A percentile compares a stretch with the other conserved stretches of the same genome.
These are phyloP conservation scores for Haplographium delicatum DNA, from an alignment of 495 filamentous ascomycete genomes.

Conservation along the genomic window DNA sequence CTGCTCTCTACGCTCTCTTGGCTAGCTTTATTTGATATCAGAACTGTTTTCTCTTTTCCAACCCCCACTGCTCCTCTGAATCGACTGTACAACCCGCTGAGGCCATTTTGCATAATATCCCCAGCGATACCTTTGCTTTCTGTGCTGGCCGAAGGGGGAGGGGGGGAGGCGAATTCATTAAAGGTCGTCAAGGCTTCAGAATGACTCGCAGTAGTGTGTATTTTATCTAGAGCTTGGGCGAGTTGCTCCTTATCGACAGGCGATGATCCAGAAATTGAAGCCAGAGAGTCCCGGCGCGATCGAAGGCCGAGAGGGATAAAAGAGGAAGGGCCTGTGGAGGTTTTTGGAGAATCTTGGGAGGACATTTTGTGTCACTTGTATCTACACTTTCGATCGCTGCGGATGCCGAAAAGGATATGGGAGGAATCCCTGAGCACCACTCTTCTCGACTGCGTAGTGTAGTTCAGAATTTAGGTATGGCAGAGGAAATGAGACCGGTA, in stretches of 20 bases:
- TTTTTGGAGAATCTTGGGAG: slow-evolving; percentile 18
- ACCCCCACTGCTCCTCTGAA: slow-evolving; percentile 72
- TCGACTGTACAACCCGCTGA: slow-evolving; percentile 81
- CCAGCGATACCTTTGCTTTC: slow-evolving; percentile 65
- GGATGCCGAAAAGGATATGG: too few relatives aligned
- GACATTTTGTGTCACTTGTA: too few relatives aligned
- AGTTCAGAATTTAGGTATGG: too few relatives aligned
- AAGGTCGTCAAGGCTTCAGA: slow-evolving; percentile 79
- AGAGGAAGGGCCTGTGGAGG: slow-evolving; percentile 1
- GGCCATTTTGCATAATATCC: slow-evolving; percentile 70
- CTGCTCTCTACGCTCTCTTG: slow-evolving; percentile 17
- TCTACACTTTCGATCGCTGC: too few relatives aligned
- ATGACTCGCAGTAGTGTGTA: slow-evolving; percentile 76
- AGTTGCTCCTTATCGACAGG: slow-evolving; percentile 62
- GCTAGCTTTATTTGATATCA: slow-evolving; percentile 19
- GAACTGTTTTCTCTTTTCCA: slow-evolving; percentile 51
- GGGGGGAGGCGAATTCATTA: slow-evolving; percentile 72
- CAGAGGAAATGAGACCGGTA: not conserved
- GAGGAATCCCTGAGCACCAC: too few relatives aligned
- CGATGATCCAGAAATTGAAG: slow-evolving; percentile 52
- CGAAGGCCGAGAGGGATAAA: slow-evolving; percentile 29
- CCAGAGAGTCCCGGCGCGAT: slow-evolving; percentile 57
- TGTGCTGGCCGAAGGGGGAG: slow-evolving; percentile 41
- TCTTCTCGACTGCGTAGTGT: not conserved
- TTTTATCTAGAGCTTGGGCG: slow-evolving; percentile 71